Conservation (phyloP, 2,329 filamentous ascomycete genomes). For the Calonectria pseudoreteaudii region DNA sequence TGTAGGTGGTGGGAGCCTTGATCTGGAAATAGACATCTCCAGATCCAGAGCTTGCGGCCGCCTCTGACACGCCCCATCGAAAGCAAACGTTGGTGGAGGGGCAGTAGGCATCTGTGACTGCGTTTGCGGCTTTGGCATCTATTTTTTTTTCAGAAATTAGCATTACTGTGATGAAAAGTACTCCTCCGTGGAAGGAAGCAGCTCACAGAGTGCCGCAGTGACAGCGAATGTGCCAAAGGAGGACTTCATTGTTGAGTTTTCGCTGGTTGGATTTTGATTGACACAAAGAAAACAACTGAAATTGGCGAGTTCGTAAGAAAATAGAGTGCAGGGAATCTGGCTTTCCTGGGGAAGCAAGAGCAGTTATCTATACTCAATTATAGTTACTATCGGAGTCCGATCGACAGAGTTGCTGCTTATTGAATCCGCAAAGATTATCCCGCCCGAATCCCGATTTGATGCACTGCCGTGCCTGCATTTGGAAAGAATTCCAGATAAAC, state of each 20-base stretch:
- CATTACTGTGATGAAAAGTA: background rate
- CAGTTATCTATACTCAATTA: background rate
- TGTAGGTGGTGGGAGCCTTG: constrained; percentile 61
- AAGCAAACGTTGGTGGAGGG: constrained; percentile 61
- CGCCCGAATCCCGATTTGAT: background rate
- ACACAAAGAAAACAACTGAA: background rate
- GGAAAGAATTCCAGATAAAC: background rate
- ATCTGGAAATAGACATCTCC: constrained; percentile 73
- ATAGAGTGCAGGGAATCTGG: background rate
- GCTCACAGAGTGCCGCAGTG: background rate
- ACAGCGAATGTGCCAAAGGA: background rate
- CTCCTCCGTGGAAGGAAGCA: background rate
- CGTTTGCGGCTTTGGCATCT: background rate
- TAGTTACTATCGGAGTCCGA: background rate
- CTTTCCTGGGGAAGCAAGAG: background rate
- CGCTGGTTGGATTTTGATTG: too few relatives aligned
- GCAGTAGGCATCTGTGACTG: constrained; percentile 49
- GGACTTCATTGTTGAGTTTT: background rate
- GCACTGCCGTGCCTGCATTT: background rate
- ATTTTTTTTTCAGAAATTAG: background rate
- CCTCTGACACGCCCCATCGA: constrained; percentile 65
- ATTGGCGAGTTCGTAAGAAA: background rate
- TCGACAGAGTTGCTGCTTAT: background rate
- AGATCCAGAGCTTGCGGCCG: constrained; percentile 58
- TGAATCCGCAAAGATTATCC: background rate